Evolutionary conservation across 1,284 basidiomycete genomes (phyloP), one percentile per base, ranked within the genome.

Genomic region (Microbotryum intermedium): DNA sequence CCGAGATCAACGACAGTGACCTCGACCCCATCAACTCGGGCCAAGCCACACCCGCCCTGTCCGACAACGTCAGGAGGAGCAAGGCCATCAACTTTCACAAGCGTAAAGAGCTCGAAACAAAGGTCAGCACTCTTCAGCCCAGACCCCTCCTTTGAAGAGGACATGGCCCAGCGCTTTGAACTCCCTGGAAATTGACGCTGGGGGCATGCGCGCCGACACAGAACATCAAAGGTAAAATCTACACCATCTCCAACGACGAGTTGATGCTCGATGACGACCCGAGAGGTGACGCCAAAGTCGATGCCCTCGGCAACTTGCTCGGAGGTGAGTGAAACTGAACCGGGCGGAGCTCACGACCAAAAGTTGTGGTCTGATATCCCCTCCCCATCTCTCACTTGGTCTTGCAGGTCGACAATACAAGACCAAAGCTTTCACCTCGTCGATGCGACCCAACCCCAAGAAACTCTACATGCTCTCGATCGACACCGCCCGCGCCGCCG

Each of bases 401-500:
- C 30, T 18, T 13, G 13, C 68, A 91, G 90, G 85, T 48, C 84
- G 94, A 53, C 80, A 82, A 61, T 97, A 90, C 80, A 95, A 93
- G 75, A 83, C 90, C 1, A 79, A 83, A 53, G 93, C 92, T 1
- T 97, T 97, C 72, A 78, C 82, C 18, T 83, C 92, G 1, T 85
- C 89, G 0, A 82, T 82, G 54, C 83, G 93, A 58, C 81, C 72
- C 1, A 78, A 97, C 72, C 85, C 90, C 6, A 82, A 89, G 53
- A 83, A 87, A 54, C 80, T 85, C 64, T 98, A 97, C 77, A 89
- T 95, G 81, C 86, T 98, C 49, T 90, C 94, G 13, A 97, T 98
- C 65, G 94, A 98, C 72, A 93, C 92, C 6, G 94, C 94, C 0
- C 84, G 94, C 28, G 89, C 89, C 4, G 92, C 90, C 45, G 95